A percentile compares a stretch with the other conserved stretches of the same genome.
Conservation (phyloP, 805 yeast genomes). For the Groenewaldozyma salmanticensis region DNA sequence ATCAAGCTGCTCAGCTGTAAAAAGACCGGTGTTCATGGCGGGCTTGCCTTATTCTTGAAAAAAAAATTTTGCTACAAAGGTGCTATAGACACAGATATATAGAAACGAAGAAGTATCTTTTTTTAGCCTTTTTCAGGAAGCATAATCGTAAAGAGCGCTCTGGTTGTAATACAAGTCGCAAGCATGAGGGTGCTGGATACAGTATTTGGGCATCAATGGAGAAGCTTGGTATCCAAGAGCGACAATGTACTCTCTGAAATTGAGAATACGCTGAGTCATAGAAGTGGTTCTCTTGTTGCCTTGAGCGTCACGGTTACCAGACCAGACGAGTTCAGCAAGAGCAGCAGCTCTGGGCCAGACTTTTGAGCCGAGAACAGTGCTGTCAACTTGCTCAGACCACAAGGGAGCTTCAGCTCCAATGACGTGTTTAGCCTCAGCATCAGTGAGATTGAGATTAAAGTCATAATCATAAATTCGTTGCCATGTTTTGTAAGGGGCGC, state of each 20-base stretch:
- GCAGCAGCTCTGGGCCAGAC: conserved; percentile 36
- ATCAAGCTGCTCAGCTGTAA: no score
- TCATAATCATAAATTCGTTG: conserved; percentile 32
- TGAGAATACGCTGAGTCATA: conserved; percentile 30
- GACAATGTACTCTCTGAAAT: conserved; percentile 33
- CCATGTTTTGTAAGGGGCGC: conserved; percentile 36
- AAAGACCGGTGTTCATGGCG: no score
- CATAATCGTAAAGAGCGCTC: conserved; percentile 5
- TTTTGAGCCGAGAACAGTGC: conserved; percentile 23
- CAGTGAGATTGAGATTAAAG: conserved; percentile 25
- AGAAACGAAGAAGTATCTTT: no score
- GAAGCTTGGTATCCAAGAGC: conserved; percentile 28
- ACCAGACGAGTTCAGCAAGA: conserved; percentile 32
- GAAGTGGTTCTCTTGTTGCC: conserved; percentile 26
- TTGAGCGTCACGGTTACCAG: conserved; percentile 28
- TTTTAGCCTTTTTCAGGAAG: no score
- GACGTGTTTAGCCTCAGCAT: conserved; percentile 22
- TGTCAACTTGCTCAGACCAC: conserved; percentile 33
- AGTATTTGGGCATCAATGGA: conserved; percentile 32
- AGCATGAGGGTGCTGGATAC: conserved; percentile 30
- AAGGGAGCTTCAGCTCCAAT: conserved; percentile 32
- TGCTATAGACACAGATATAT: no score
- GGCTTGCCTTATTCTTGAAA: no score
- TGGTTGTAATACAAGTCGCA: conserved; percentile 26
- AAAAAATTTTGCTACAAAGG: no score